A percentile compares a stretch with the other conserved stretches of the same genome.
Conservation (phyloP, 2,329 filamentous ascomycete species). For the Nigrograna mackinnonii region DNA sequence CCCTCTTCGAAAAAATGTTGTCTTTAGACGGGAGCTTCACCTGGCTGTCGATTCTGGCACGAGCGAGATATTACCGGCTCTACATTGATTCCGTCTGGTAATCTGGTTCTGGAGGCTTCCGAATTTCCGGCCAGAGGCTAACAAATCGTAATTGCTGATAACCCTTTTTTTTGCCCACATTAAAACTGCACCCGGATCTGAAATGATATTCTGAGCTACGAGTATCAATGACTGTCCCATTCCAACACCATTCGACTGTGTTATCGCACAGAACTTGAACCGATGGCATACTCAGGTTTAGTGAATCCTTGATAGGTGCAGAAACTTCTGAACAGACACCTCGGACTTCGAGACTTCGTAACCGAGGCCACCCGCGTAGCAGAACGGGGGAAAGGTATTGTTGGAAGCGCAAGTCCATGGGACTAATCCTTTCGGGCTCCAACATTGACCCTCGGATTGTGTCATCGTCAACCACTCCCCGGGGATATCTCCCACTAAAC, state of each 20-base stretch:
- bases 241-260: conserved; percentile 1
- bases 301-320: too few species aligned
- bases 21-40: too few species aligned
- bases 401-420: conserved; percentile 1
- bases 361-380: background rate
- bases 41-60: background rate
- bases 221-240: background rate
- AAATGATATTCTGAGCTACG: background rate
- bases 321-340: background rate
- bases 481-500: background rate
- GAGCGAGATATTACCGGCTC: background rate
- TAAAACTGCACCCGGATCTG: too few species aligned
- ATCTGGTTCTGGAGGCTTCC: background rate
- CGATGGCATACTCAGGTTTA: background rate
- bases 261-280: background rate
- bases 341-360: background rate
- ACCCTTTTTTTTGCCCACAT: too few species aligned
- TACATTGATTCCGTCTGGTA: background rate
- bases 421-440: too few species aligned
- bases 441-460: too few species aligned
- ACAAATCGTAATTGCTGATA: background rate
- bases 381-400: background rate
- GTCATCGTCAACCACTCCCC: too few species aligned
- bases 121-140: background rate
- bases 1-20: too few species aligned